phyloP scores from a whole-genome alignment of 352 stramenopile species.

The Phytophthora idaei region DNA sequence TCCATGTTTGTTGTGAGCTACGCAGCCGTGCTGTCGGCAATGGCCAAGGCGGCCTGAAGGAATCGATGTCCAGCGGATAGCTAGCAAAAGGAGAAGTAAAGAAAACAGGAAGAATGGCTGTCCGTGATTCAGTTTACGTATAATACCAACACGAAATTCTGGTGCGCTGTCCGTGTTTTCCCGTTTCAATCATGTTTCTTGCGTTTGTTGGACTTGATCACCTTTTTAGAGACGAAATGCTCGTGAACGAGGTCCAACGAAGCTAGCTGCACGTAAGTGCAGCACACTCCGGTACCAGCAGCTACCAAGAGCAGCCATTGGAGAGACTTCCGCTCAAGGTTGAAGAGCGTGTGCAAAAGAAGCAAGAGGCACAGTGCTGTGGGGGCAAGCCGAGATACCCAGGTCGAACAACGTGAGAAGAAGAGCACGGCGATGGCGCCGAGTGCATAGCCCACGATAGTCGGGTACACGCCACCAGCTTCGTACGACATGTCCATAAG shows the following conservation, averaged over 20 bases:
- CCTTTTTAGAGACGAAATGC: slow-evolving; percentile 37
- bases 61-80: not conserved
- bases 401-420: slow-evolving; percentile 30
- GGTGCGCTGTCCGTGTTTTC: slow-evolving; percentile 2
- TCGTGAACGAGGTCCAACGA: slow-evolving; percentile 64
- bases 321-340: slow-evolving; percentile 25
- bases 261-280: slow-evolving; percentile 61
- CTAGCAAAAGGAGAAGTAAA: not conserved
- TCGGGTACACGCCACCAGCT: slow-evolving; percentile 62
- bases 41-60: slow-evolving; percentile 29
- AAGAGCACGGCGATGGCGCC: slow-evolving; percentile 49
- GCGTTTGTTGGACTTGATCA: slow-evolving; percentile 19
- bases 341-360: slow-evolving; percentile 32
- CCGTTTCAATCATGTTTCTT: slow-evolving; percentile 45
- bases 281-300: slow-evolving; percentile 48
- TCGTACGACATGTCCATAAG: slow-evolving; percentile 58
- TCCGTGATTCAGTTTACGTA: slow-evolving; percentile 12
- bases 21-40: slow-evolving; percentile 42
- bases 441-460: slow-evolving; percentile 59
- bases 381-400: slow-evolving; percentile 28
- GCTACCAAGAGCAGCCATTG: slow-evolving; percentile 49
- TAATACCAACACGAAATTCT: slow-evolving; percentile 12
- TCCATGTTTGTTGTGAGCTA: slow-evolving; percentile 52
- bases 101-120: slow-evolving; percentile 5
- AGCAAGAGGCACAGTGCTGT: slow-evolving; percentile 27